Evolutionary conservation across 1,284 basidiomycete genomes (phyloP).

Genomic region (Ustilago cynodontis): DNA sequence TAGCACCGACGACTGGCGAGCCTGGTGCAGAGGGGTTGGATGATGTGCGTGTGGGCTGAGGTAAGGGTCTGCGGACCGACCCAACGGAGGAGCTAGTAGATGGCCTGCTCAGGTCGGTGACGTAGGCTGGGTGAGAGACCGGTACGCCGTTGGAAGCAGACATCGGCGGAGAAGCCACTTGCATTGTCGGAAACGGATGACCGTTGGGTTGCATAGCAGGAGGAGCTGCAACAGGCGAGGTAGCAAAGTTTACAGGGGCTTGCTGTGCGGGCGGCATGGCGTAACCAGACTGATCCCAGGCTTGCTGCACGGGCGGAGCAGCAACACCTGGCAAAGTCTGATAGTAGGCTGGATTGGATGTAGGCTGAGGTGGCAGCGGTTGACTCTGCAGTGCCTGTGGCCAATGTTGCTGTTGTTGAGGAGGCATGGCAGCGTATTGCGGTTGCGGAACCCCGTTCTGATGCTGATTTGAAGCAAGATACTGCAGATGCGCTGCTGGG

Average conservation of each 20-base stretch:
- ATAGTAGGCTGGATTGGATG: slow-evolving; percentile 4
- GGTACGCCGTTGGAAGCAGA: slow-evolving; percentile 9
- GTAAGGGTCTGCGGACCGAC: slow-evolving; percentile 43
- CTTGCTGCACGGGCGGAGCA: slow-evolving; percentile 15
- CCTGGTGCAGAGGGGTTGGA: slow-evolving; percentile 43
- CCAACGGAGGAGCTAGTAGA: slow-evolving; percentile 48
- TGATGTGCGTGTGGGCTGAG: slow-evolving; percentile 44
- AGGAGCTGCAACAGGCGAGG: slow-evolving; percentile 4
- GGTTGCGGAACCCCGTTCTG: background rate
- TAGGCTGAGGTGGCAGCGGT: slow-evolving; percentile 15
- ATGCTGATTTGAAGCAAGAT: slow-evolving; percentile 18
- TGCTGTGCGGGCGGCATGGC: slow-evolving; percentile 15
- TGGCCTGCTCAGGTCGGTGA: slow-evolving; percentile 37
- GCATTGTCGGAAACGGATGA: slow-evolving; percentile 16
- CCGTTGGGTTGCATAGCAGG: slow-evolving; percentile 9
- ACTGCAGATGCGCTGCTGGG: slow-evolving; percentile 29
- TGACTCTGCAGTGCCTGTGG: slow-evolving; percentile 17
- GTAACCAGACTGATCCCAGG: slow-evolving; percentile 16
- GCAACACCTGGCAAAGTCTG: slow-evolving; percentile 8
- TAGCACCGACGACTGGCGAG: slow-evolving; percentile 24
- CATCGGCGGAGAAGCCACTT: slow-evolving; percentile 22
- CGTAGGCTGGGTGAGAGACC: slow-evolving; percentile 21
- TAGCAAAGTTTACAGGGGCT: slow-evolving; percentile 15
- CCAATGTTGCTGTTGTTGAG: slow-evolving; percentile 25
- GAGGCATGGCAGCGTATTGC: slow-evolving; percentile 17